Conservation (phyloP, 192 early-diverging fungal genomes). For the Gaertneriomyces sp. region DNA sequence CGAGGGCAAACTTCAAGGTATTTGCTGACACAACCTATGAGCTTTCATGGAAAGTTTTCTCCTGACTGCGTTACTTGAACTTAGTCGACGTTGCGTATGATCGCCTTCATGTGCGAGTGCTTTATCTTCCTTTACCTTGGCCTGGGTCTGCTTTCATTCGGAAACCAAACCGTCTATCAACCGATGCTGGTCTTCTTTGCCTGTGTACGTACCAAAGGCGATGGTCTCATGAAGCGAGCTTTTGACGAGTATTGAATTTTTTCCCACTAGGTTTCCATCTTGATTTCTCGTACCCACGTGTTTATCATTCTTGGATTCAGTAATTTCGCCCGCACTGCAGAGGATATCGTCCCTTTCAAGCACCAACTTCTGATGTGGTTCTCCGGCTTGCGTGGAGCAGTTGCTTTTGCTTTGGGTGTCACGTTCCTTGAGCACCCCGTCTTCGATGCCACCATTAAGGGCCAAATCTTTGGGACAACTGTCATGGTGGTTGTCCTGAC, state of each 20-base stretch:
- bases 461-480: constrained; percentile 58
- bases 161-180: constrained; percentile 42
- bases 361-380: constrained; percentile 59
- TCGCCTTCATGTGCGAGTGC: constrained; percentile 50
- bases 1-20: constrained; percentile 43
- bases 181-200: constrained; percentile 46
- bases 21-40: not conserved
- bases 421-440: constrained; percentile 53
- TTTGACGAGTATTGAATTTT: constrained; percentile 2
- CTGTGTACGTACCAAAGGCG: constrained; percentile 27
- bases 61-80: too few relatives aligned
- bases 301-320: constrained; percentile 49
- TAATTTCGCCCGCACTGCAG: constrained; percentile 34
- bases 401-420: constrained; percentile 59
- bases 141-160: constrained; percentile 56
- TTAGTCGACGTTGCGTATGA: constrained; percentile 47
- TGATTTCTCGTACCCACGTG: constrained; percentile 52
- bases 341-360: constrained; percentile 40
- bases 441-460: constrained; percentile 47
- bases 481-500: constrained; percentile 58
- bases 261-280: constrained; percentile 44
- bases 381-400: constrained; percentile 58
- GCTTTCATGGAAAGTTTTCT: too few relatives aligned
- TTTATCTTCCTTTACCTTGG: constrained; percentile 64
- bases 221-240: not conserved